A percentile compares a stretch with the other conserved stretches of the same genome.
Evolutionary conservation across 2,329 filamentous ascomycete species (phyloP).

Genomic region (Lasiodiplodia sp.): DNA sequence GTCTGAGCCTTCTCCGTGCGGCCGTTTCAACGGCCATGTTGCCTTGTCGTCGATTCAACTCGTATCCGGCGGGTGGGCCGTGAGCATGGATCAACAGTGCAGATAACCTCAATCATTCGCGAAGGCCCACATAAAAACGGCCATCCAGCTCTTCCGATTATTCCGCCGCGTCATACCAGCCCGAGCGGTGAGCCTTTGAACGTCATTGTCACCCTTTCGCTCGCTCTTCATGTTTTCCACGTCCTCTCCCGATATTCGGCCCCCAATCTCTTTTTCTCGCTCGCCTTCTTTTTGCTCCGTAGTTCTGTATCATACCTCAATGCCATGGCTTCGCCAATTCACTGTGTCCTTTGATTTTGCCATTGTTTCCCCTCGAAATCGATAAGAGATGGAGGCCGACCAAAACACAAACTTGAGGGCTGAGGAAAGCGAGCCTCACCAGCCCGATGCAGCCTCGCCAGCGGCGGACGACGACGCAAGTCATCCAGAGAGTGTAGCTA

Average conservation of each 20-base stretch:
- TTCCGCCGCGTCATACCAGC: constrained; percentile 18
- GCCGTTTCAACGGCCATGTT: neutral
- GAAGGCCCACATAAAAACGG: constrained; percentile 7
- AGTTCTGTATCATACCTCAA: neutral
- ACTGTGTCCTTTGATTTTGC: neutral
- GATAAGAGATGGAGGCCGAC: neutral
- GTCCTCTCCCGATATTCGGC: constrained; percentile 1
- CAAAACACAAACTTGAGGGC: neutral
- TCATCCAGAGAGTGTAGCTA: neutral
- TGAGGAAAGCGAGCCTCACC: neutral
- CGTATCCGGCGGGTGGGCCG: constrained; percentile 6
- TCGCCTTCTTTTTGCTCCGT: neutral
- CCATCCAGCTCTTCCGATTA: neutral
- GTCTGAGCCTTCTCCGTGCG: neutral
- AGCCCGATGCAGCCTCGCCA: neutral
- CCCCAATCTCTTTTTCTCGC: neutral
- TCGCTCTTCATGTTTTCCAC: neutral
- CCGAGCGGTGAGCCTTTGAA: neutral
- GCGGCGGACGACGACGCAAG: neutral
- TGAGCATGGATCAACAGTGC: constrained; percentile 15
- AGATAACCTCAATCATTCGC: neutral
- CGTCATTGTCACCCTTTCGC: constrained; percentile 7
- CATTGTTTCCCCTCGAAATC: neutral
- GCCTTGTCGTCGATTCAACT: neutral
- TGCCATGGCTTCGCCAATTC: neutral